Conservation (phyloP, 2,329 filamentous ascomycete species). For the Stagonosporopsis rhizophila region DNA sequence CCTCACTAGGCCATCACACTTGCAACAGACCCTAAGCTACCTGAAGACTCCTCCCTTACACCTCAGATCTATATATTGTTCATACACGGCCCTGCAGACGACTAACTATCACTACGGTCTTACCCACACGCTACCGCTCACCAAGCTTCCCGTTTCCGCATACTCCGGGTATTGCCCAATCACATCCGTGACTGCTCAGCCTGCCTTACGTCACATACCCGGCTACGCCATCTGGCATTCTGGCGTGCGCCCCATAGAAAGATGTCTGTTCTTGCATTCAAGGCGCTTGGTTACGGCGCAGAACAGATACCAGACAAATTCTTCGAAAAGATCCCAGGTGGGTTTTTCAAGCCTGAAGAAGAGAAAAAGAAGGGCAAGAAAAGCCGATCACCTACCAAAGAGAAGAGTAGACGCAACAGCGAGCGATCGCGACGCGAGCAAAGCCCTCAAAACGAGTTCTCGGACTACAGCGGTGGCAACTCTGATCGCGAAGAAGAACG, state of each 20-base stretch:
- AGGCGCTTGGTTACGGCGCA: conserved; percentile 49
- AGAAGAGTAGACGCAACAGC: conserved; percentile 24
- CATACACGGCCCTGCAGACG: conserved; percentile 14
- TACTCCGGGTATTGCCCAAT: conserved; percentile 38
- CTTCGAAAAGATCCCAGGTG: conserved; percentile 48
- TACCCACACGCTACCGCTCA: conserved; percentile 34
- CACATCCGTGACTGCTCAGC: conserved; percentile 31
- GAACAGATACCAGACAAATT: conserved; percentile 49
- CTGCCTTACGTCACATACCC: conserved; percentile 42
- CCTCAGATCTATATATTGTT: conserved; percentile 22
- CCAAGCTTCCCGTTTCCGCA: conserved; percentile 28
- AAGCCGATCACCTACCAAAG: conserved; percentile 24
- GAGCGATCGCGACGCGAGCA: conserved; percentile 37
- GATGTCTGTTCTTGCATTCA: conserved; percentile 48
- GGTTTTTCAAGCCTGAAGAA: conserved; percentile 46
- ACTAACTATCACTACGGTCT: conserved; percentile 17
- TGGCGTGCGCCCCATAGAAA: conserved; percentile 28
- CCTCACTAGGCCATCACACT: conserved; percentile 3
- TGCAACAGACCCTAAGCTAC: conserved; percentile 2
- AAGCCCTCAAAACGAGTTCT: conserved; percentile 37
- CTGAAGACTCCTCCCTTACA: conserved; percentile 2
- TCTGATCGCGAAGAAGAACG: conserved; percentile 42
- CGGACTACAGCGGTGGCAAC: conserved; percentile 39
- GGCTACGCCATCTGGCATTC: conserved; percentile 33
- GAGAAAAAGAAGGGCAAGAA: conserved; percentile 37